Conservation (phyloP, 352 stramenopile genomes). For the Pythium folliculosum region DNA sequence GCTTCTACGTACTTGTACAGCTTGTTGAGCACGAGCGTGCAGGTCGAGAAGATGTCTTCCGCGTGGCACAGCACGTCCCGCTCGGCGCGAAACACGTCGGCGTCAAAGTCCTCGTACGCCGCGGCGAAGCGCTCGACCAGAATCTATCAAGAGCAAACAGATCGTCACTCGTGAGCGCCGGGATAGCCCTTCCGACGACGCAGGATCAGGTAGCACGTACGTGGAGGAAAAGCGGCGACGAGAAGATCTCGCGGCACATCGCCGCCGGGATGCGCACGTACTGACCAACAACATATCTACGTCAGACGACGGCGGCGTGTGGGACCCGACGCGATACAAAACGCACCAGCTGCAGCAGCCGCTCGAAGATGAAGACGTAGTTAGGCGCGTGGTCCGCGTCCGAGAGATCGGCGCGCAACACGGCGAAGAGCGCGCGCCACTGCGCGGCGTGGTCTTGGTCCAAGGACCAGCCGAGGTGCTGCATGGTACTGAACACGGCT, state of each 20-base stretch:
- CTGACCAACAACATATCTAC: not conserved
- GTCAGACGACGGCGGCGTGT: not conserved
- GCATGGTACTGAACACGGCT: constrained; percentile 39
- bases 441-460: constrained; percentile 47
- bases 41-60: constrained; percentile 60
- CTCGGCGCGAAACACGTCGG: constrained; percentile 70
- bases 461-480: constrained; percentile 46
- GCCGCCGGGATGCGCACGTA: constrained; percentile 34
- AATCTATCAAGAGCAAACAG: constrained; percentile 34
- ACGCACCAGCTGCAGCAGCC: constrained; percentile 59
- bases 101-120: constrained; percentile 49
- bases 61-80: constrained; percentile 61
- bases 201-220: constrained; percentile 27
- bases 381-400: constrained; percentile 33
- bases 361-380: constrained; percentile 67
- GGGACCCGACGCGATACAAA: not conserved
- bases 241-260: constrained; percentile 46
- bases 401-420: constrained; percentile 51
- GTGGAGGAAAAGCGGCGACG: constrained; percentile 63
- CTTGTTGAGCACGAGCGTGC: constrained; percentile 43
- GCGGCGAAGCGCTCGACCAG: constrained; percentile 61
- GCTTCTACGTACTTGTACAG: constrained; percentile 41
- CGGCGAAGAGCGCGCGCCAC: constrained; percentile 52
- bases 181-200: not conserved
- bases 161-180: not conserved